Percentiles rank a stretch among this genome's conserved stretches.
Evolutionary conservation across 1,284 basidiomycete genomes (phyloP).

Genomic region (Papiliotrema fonsecae): DNA sequence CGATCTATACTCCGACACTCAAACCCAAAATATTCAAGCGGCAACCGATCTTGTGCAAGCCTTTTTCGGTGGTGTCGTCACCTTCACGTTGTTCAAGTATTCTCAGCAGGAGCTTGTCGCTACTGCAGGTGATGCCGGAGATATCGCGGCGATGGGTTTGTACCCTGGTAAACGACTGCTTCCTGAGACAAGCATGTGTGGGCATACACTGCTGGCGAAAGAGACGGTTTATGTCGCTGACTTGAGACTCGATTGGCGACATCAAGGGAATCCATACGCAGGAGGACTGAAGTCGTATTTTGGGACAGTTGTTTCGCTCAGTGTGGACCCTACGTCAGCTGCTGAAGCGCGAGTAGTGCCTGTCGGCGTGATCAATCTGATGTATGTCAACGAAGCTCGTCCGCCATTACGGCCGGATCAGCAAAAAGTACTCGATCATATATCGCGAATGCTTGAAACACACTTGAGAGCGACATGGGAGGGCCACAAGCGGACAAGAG

Average conservation of each 20-base stretch:
- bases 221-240: conserved; percentile 11
- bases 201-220: conserved; percentile 17
- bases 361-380: conserved; percentile 18
- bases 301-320: conserved; percentile 13
- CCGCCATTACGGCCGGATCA: conserved; percentile 7
- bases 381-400: conserved; percentile 9
- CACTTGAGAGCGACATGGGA: conserved; percentile 33
- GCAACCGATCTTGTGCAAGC: conserved; percentile 17
- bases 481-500: conserved; percentile 19
- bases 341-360: conserved; percentile 3
- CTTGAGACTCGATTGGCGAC: conserved; percentile 22
- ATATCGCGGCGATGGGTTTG: conserved; percentile 8
- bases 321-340: conserved; percentile 10
- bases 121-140: conserved; percentile 10
- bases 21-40: conserved; percentile 20
- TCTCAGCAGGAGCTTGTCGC: conserved; percentile 15
- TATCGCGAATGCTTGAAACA: conserved; percentile 23
- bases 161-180: conserved; percentile 9
- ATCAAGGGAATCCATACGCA: conserved; percentile 18
- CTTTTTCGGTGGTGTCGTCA: conserved; percentile 21
- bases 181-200: conserved; percentile 22
- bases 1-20: conserved; percentile 18
- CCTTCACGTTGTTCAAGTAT: conserved; percentile 23
- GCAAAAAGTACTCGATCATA: conserved; percentile 11
- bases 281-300: conserved; percentile 16